These are phyloP conservation scores for Adansonia rubrostipa DNA, from an alignment of 441 rosid genomes.

Conservation along the genomic window DNA sequence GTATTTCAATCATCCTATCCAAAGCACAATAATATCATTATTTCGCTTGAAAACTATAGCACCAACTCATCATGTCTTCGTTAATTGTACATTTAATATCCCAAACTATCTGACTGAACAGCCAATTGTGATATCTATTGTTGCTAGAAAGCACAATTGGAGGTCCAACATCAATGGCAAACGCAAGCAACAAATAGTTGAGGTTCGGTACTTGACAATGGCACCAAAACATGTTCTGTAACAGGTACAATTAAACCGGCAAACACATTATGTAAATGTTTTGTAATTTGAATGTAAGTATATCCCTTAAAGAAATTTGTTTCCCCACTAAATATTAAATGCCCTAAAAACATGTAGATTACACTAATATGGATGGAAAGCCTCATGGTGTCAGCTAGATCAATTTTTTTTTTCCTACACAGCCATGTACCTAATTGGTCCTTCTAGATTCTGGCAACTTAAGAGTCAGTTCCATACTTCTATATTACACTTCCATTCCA, in stretches of 20 bases:
- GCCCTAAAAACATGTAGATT: neutral
- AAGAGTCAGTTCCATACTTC: neutral
- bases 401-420: neutral
- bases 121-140: conserved; percentile 12
- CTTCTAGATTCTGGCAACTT: neutral
- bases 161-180: neutral
- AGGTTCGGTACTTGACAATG: neutral
- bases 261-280: neutral
- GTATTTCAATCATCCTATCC: neutral
- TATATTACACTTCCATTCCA: neutral
- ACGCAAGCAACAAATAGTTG: neutral
- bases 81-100: neutral
- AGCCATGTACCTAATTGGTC: neutral
- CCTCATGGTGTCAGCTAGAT: neutral
- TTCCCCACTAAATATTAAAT: neutral
- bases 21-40: neutral
- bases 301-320: neutral
- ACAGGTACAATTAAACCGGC: neutral
- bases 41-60: neutral
- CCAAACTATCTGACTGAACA: conserved; percentile 4
- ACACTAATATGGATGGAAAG: neutral
- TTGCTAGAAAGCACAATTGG: neutral
- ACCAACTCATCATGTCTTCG: neutral
- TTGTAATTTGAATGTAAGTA: neutral
- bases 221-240: conserved; percentile 3